Conservation (phyloP, 306 rosid genomes). For the Acmispon strigosus region DNA sequence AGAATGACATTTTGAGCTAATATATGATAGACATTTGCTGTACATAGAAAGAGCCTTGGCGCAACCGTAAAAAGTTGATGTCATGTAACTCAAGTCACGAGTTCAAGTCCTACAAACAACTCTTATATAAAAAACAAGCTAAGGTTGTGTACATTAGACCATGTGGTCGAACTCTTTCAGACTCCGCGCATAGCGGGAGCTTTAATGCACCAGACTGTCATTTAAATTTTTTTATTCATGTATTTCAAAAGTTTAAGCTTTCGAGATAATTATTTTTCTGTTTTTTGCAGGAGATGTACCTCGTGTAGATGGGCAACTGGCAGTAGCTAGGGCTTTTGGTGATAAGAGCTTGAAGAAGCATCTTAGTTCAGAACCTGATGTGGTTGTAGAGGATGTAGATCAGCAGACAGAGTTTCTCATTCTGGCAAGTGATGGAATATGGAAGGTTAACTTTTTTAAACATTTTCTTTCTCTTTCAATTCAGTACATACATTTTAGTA, state of each 20-base stretch:
- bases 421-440: constrained; percentile 64
- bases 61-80: too few species aligned
- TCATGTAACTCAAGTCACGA: too few species aligned
- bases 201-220: too few species aligned
- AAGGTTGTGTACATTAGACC: too few species aligned
- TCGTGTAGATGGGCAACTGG: constrained; percentile 59
- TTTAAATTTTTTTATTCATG: too few species aligned
- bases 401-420: constrained; percentile 39
- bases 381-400: constrained; percentile 18
- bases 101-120: too few species aligned
- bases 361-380: constrained; percentile 58
- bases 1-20: neutral
- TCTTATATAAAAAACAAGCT: too few species aligned
- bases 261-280: neutral
- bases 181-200: too few species aligned
- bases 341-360: constrained; percentile 61
- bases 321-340: constrained; percentile 69
- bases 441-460: constrained; percentile 41
- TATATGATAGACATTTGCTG: neutral
- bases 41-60: too few species aligned
- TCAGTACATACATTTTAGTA: neutral
- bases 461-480: neutral
- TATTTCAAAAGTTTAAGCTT: too few species aligned
- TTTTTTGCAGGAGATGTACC: constrained; percentile 55
- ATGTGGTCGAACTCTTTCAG: too few species aligned